Evolutionary conservation across 345 rosid species (phyloP).

Genomic region (Eucalyptus sideroxylon): DNA sequence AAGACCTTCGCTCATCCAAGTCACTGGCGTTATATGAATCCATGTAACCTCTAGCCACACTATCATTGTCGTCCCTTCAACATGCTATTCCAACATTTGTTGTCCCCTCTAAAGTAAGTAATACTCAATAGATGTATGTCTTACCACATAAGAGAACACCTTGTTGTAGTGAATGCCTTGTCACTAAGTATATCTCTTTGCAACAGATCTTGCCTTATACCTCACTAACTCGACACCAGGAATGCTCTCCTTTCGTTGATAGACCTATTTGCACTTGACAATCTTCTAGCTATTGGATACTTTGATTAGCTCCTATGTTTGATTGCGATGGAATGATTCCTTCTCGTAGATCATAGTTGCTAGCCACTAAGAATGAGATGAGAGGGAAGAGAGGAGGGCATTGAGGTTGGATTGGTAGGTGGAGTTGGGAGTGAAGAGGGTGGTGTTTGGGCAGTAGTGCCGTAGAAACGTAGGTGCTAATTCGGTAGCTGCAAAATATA

Average conservation of each 20-base stretch:
- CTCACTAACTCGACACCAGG: not conserved
- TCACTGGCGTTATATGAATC: not conserved
- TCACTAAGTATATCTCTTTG: not conserved
- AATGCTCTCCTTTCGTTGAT: not conserved
- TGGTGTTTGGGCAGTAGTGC: not conserved
- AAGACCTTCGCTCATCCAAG: not conserved
- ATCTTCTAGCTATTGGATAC: not conserved
- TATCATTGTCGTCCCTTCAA: not conserved
- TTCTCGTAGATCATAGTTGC: not conserved
- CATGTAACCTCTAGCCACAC: not conserved
- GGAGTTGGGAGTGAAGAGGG: slow-evolving; percentile 1
- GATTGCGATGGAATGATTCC: not conserved
- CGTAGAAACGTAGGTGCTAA: not conserved
- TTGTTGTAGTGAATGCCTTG: not conserved
- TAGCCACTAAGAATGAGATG: not conserved
- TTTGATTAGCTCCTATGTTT: not conserved
- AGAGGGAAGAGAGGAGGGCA: not conserved
- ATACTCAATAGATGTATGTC: not conserved
- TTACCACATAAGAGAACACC: not conserved
- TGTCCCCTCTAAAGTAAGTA: not conserved
- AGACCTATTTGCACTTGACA: not conserved
- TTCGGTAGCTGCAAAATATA: not conserved
- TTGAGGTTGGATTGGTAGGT: slow-evolving; percentile 2
- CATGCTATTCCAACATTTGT: not conserved
- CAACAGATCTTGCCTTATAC: not conserved